These are phyloP conservation scores for Coemansia asiatica DNA, from an alignment of 192 early-diverging fungal genomes.

Conservation along the genomic window DNA sequence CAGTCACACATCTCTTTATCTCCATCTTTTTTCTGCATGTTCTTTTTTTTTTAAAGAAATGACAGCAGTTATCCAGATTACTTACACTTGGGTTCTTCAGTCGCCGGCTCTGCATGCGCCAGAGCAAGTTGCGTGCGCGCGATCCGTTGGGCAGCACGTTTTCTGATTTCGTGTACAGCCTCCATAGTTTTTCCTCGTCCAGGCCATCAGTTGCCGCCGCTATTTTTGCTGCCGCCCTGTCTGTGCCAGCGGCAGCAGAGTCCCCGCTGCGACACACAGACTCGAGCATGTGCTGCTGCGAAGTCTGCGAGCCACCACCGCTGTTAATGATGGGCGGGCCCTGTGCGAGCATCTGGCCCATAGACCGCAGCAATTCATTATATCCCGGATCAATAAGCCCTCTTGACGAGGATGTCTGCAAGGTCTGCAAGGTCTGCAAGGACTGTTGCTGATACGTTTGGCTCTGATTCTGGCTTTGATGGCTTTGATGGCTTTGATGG, in stretches of 20 bases:
- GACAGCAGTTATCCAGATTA: not conserved
- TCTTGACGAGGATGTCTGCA: not conserved
- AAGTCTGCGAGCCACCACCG: not conserved
- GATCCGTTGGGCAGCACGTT: slow-evolving; percentile 33
- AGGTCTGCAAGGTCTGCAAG: not conserved
- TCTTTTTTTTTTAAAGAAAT: too few species aligned
- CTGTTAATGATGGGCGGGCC: slow-evolving; percentile 21
- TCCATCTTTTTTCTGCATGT: too few species aligned
- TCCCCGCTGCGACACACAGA: not conserved
- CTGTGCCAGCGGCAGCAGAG: not conserved
- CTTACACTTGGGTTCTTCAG: slow-evolving; percentile 9
- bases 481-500: slow-evolving; percentile 17
- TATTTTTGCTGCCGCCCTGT: not conserved
- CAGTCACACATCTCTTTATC: too few species aligned
- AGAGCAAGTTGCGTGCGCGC: slow-evolving; percentile 47
- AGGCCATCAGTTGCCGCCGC: slow-evolving; percentile 4
- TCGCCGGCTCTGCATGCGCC: slow-evolving; percentile 38
- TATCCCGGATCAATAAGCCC: slow-evolving; percentile 5
- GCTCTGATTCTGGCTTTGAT: slow-evolving; percentile 5
- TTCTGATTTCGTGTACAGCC: slow-evolving; percentile 36
- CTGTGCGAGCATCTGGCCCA: slow-evolving; percentile 27
- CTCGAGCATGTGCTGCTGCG: slow-evolving; percentile 1
- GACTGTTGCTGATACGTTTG: not conserved
- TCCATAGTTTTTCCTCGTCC: slow-evolving; percentile 25
- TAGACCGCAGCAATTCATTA: slow-evolving; percentile 20